phyloP scores from a whole-genome alignment of 148 eudicot species.

The Silene conica region DNA sequence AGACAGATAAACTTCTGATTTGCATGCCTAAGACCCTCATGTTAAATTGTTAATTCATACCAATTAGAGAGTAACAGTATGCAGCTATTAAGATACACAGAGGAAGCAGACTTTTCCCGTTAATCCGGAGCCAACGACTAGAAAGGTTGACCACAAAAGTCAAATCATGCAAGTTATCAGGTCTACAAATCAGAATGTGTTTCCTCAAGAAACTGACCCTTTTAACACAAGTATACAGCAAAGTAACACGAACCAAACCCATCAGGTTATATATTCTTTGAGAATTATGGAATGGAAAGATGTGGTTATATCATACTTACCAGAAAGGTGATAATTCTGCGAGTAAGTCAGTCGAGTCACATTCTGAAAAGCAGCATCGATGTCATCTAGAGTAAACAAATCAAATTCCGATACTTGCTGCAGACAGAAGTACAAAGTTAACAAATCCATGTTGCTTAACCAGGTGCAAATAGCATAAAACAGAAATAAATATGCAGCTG shows the following conservation, averaged over 20 bases:
- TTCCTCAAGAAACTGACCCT: neutral
- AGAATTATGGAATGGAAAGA: neutral
- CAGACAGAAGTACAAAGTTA: slow-evolving; percentile 27
- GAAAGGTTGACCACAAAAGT: neutral
- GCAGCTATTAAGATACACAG: slow-evolving; percentile 6
- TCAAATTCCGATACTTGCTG: slow-evolving; percentile 99
- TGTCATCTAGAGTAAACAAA: slow-evolving; percentile 90
- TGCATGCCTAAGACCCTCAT: slow-evolving; percentile 4
- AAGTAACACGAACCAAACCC: neutral
- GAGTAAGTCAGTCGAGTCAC: slow-evolving; percentile 85
- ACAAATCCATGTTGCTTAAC: neutral
- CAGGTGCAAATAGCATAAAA: neutral
- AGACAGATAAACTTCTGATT: neutral
- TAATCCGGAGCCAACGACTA: neutral
- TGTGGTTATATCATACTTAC: slow-evolving; percentile 32
- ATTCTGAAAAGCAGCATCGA: slow-evolving; percentile 82
- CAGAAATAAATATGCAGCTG: neutral
- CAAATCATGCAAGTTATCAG: neutral
- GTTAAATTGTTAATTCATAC: neutral
- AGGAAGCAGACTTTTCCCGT: slow-evolving; percentile 6
- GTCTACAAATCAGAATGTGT: slow-evolving; percentile 8
- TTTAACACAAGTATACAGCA: neutral
- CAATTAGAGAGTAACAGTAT: neutral
- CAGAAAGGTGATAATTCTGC: slow-evolving; percentile 81
- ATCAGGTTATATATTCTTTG: neutral